Evolutionary conservation across 2,329 filamentous ascomycete species (phyloP).

Genomic region (Orbilia quercus): DNA sequence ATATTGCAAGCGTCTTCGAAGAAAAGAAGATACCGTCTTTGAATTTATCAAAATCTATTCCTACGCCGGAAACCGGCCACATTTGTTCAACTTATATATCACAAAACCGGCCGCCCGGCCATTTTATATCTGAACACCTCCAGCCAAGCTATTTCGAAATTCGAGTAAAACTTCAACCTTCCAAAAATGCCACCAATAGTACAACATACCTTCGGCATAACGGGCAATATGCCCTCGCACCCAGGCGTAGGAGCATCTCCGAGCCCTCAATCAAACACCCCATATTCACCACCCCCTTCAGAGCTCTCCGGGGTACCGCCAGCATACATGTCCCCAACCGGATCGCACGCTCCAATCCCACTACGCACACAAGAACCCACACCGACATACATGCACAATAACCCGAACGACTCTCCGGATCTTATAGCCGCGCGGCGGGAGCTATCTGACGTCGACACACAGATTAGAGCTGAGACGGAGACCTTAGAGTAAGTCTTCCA

Average conservation of each 20-base stretch:
- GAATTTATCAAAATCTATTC: too few relatives aligned
- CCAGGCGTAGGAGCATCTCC: constrained; percentile 19
- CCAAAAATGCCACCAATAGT: constrained; percentile 37
- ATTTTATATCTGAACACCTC: too few relatives aligned
- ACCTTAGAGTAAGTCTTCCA: constrained; percentile 17
- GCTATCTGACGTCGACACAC: constrained; percentile 15
- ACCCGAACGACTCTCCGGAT: constrained; percentile 27
- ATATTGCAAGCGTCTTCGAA: too few relatives aligned
- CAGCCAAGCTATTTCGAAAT: too few relatives aligned
- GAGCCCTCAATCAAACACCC: constrained; percentile 4
- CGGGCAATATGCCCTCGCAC: constrained; percentile 24
- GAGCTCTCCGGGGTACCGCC: neutral
- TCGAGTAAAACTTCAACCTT: neutral
- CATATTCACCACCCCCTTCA: neutral
- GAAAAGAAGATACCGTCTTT: too few relatives aligned
- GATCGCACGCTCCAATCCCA: neutral
- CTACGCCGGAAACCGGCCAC: too few relatives aligned
- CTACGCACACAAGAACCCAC: constrained; percentile 13
- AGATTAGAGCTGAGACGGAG: constrained; percentile 7
- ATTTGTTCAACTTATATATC: too few relatives aligned
- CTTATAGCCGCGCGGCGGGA: constrained; percentile 38
- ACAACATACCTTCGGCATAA: constrained; percentile 41
- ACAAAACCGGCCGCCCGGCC: too few relatives aligned
- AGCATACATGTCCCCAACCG: constrained; percentile 9
- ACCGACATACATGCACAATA: constrained; percentile 24